phyloP scores from a whole-genome alignment of 495 filamentous ascomycete genomes.

The Neurospora sp. region DNA sequence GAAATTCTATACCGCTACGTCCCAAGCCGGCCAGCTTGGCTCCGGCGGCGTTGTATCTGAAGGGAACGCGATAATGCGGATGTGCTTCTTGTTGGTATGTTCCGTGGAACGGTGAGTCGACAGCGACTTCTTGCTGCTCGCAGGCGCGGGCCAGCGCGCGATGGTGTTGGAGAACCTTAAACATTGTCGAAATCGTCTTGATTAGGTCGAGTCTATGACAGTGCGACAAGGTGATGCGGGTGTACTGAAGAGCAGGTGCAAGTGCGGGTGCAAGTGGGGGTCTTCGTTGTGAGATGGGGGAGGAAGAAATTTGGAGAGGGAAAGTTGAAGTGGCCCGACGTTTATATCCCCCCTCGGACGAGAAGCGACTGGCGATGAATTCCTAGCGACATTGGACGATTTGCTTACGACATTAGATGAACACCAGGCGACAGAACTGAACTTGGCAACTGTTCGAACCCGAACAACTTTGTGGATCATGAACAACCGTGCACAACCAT shows the following conservation, averaged over 20 bases:
- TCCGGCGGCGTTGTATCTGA: too few species aligned
- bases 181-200: background rate
- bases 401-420: background rate
- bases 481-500: background rate
- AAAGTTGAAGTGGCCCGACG: background rate
- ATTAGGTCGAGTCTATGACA: background rate
- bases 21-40: too few species aligned
- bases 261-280: background rate
- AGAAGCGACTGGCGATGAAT: background rate
- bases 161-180: background rate
- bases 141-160: background rate
- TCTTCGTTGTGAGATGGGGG: background rate
- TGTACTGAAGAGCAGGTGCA: background rate
- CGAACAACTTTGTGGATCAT: background rate
- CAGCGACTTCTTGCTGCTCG: background rate
- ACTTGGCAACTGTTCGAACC: background rate
- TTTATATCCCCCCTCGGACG: background rate
- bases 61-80: background rate
- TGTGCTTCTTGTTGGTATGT: background rate
- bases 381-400: background rate
- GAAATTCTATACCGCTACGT: too few species aligned
- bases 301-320: background rate
- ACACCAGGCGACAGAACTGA: background rate
- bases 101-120: fast-evolving
- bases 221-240: background rate